These are phyloP conservation scores for Lantana camara DNA, from an alignment of 257 asterid species.

Conservation along the genomic window DNA sequence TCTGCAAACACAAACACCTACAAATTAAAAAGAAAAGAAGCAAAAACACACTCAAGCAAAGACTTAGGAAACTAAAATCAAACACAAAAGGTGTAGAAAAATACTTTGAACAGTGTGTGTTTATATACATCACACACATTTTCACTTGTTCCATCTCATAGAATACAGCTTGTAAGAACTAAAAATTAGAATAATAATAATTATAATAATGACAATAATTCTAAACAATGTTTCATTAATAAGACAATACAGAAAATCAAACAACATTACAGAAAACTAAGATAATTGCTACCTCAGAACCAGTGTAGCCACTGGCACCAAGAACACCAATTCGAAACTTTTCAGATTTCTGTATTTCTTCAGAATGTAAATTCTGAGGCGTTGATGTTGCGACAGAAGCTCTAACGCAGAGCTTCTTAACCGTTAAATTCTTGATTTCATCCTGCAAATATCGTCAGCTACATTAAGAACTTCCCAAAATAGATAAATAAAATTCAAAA, in stretches of 20 bases:
- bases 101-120: neutral
- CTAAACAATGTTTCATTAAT: slow-evolving; percentile 1
- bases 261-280: no score
- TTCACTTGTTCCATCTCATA: no score
- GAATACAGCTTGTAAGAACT: no score
- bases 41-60: neutral
- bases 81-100: neutral
- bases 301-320: slow-evolving; percentile 93
- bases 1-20: slow-evolving; percentile 47
- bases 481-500: neutral
- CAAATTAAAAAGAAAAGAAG: no score
- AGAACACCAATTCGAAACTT: slow-evolving; percentile 72
- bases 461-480: neutral
- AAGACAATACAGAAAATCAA: neutral
- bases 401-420: slow-evolving; percentile 41
- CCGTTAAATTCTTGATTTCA: slow-evolving; percentile 34
- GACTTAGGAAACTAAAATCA: slow-evolving; percentile 1
- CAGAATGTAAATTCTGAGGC: slow-evolving; percentile 37
- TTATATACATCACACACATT: neutral
- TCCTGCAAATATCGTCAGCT: slow-evolving; percentile 37
- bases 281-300: slow-evolving; percentile 62
- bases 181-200: no score
- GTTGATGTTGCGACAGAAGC: slow-evolving; percentile 55
- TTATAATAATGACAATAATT: neutral
- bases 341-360: slow-evolving; percentile 43